These are phyloP conservation scores for Rhodotorula kratochvilovae DNA, from an alignment of 768 basidiomycete species.

Conservation along the genomic window DNA sequence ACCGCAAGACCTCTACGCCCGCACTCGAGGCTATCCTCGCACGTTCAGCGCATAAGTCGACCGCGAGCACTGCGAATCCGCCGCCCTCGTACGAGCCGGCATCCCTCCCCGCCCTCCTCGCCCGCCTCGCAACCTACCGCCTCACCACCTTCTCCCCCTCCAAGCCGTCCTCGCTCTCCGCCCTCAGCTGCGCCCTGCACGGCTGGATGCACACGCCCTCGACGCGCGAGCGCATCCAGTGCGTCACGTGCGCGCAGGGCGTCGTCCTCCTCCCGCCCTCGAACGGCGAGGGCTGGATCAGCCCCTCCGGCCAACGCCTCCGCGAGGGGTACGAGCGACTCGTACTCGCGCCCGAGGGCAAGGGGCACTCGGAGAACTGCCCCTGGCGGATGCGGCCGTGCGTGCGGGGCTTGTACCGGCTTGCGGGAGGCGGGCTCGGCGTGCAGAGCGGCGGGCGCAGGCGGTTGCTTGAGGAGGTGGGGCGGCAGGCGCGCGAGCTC, in stretches of 20 bases:
- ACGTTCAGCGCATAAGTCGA: neutral
- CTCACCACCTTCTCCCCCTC: constrained; percentile 27
- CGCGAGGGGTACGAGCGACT: constrained; percentile 15
- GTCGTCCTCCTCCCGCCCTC: constrained; percentile 28
- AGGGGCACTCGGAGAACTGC: constrained; percentile 15
- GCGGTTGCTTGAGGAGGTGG: constrained; percentile 17
- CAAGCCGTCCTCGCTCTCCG: constrained; percentile 15
- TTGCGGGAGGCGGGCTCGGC: constrained; percentile 11
- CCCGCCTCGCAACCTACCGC: constrained; percentile 24
- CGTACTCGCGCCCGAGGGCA: neutral
- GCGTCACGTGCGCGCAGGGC: constrained; percentile 20
- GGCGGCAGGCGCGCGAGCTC: constrained; percentile 10
- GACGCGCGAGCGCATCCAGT: constrained; percentile 20
- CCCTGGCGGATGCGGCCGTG: constrained; percentile 32
- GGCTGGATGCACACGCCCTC: constrained; percentile 16
- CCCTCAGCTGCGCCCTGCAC: constrained; percentile 22
- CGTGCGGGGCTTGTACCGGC: constrained; percentile 10
- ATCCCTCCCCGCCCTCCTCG: constrained; percentile 15
- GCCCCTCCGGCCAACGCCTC: neutral
- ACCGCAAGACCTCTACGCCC: constrained; percentile 19
- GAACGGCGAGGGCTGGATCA: neutral
- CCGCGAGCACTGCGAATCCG: neutral
- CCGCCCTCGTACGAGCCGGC: constrained; percentile 12
- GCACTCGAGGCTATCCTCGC: constrained; percentile 30
- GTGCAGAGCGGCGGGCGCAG: constrained; percentile 12